Base-by-base conservation (phyloP, 441 rosid species). In the Adansonia rubrostipa region DNA sequence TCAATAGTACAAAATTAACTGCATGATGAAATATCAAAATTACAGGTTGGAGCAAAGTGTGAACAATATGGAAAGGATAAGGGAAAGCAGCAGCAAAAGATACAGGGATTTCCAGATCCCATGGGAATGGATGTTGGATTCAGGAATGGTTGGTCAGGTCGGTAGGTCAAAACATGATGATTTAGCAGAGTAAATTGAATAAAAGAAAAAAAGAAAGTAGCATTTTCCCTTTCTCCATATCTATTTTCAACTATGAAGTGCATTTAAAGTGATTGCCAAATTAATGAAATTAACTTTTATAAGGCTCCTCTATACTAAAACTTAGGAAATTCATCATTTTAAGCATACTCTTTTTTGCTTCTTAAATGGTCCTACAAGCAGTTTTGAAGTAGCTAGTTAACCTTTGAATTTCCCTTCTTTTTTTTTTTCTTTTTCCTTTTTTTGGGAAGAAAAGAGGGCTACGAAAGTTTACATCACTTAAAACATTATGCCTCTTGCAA, bases 61-160 rank as follows among this genome's bases (percentile, higher is more conserved):
- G 42, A 81, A 74, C 71, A 86, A 73, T 66, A 86, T 73, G 51
- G 93, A 92, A 82, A 86, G 83, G 78, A 74, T 53, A n/a, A 86
- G 92, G 73, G 96, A 92, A 47, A 85, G 85, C 74, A 75, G 81
- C 9, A 66, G 86, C 51, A 90, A 89, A 83, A 89, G 85, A 80
- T 92, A 90, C 88, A 87, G 83, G 73, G 96, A 89, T 45, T 78
- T 86, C 68, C 90, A 89, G 77, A 90, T 92, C 80, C 96, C 93
- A 1, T 92, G 93, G 87, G 91, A 89, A 58, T 92, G 96, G 96
- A 87, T 92, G 96, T 81, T 87, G 60, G 91, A 92, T 36, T 64
- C 90, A 3, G 93, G 92, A 68, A 72, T 90, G 75, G 78, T 88
- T 64, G 92, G 96, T 75, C 93, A 92, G 92, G 96, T 90, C 78